Evolutionary conservation across 148 eudicot genomes (phyloP).

Genomic region (Agrostemma githago): DNA sequence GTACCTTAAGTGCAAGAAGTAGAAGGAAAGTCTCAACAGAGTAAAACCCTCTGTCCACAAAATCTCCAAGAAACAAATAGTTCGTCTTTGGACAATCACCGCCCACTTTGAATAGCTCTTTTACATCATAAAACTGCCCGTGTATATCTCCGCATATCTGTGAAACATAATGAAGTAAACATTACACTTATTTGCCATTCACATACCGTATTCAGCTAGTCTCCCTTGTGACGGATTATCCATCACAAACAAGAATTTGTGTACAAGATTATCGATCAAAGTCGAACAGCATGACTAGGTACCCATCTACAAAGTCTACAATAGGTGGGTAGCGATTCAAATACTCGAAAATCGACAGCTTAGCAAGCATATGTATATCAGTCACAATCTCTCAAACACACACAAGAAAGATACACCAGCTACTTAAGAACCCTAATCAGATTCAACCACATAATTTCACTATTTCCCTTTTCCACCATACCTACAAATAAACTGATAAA

Average conservation of each 20-base stretch:
- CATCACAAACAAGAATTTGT: no score
- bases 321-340: no score
- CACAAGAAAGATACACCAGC: neutral
- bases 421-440: slow-evolving; percentile 6
- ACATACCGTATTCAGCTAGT: no score
- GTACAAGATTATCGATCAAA: no score
- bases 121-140: slow-evolving; percentile 95
- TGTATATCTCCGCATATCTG: slow-evolving; percentile 98
- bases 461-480: neutral
- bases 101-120: slow-evolving; percentile 89
- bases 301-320: no score
- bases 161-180: neutral
- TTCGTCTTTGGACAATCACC: slow-evolving; percentile 97
- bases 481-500: neutral
- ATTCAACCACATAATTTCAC: neutral
- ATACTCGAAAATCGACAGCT: no score
- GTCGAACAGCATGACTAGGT: neutral
- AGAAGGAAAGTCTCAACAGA: slow-evolving; percentile 94
- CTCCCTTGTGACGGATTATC: no score
- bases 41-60: slow-evolving; percentile 89
- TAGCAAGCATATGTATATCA: neutral
- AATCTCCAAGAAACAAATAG: slow-evolving; percentile 92
- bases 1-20: slow-evolving; percentile 87
- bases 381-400: neutral
- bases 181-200: no score